Base-by-base conservation (phyloP, 2,329 filamentous ascomycete genomes). In the Aspergillus fischeri region DNA sequence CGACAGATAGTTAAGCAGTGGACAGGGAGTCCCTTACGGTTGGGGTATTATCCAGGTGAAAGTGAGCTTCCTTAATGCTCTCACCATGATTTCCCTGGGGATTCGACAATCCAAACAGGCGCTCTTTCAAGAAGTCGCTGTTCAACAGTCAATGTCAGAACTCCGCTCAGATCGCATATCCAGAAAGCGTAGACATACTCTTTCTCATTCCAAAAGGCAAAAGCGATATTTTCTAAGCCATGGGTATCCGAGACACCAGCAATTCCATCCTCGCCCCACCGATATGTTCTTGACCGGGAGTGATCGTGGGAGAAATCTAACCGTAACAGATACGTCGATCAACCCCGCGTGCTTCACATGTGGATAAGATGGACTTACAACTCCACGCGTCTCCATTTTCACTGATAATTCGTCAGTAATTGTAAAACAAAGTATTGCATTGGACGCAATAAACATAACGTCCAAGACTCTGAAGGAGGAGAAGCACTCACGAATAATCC, bases 221-320 rank as follows among this genome's bases (percentile, higher is more conserved):
- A 97, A 3, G 90, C 91, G 74, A 97, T 89, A 74, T 97, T 96
- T 76, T 96, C 90, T 54, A 89, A 78, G 60, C 92, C 92, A 72
- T 97, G 93, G 17, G 90, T 91, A 73, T 97, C 92, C n/a, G 80
- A 96, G 28, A 97, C 92, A 71, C 93, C 93, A 56, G 93, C 92
- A 76, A 97, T 97, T 62, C 93, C 93, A 72, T 97, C 93, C 72
- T 97, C 93, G 60, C 93, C 93, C 93, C 93, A 97, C 69, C 93
- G 86, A 74, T 92, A 97, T 60, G 91, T 86, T 75, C 93, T 86
- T 59, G 90, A 92, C 67, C 92, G 86, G 54, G 94, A 90, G 76
- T 96, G 88, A 60, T 97, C 92, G 77, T 97, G 92, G 28, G 91
- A 89, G 73, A 97, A 97, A 78, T 97, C 91, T 95, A 65, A 17